Conservation (phyloP, 2,329 filamentous ascomycete genomes). For the Dactylonectria macrodidyma region DNA sequence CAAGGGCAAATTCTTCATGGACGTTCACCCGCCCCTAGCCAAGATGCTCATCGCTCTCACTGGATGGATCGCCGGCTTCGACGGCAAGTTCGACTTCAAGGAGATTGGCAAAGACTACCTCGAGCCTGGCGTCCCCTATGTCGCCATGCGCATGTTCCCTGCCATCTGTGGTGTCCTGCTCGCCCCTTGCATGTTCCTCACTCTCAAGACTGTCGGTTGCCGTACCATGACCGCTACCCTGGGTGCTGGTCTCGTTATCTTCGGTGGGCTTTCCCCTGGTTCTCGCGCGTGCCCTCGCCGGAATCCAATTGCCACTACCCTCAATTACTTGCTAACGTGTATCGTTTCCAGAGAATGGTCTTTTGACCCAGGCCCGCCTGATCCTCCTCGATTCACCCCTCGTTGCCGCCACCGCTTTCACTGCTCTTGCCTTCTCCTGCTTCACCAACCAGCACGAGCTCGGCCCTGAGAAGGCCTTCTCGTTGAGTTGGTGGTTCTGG, state of each 20-base stretch:
- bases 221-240: constrained; percentile 87
- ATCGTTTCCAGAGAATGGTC: constrained; percentile 86
- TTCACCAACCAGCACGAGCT: constrained; percentile 98
- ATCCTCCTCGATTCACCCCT: constrained; percentile 97
- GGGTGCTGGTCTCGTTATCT: constrained; percentile 89
- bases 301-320: not conserved
- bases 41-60: constrained; percentile 97
- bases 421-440: constrained; percentile 88
- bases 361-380: constrained; percentile 93
- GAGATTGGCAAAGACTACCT: constrained; percentile 99
- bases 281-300: not conserved
- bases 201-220: constrained; percentile 91
- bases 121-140: constrained; percentile 94
- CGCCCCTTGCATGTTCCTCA: constrained; percentile 94
- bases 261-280: constrained; percentile 74
- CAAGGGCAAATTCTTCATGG: constrained; percentile 99
- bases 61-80: constrained; percentile 94
- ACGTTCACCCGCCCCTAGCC: constrained; percentile 97
- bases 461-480: constrained; percentile 89
- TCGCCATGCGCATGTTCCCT: constrained; percentile 95
- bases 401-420: constrained; percentile 93
- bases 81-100: constrained; percentile 98
- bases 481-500: constrained; percentile 98
- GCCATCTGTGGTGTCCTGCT: constrained; percentile 90
- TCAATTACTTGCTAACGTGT: constrained; percentile 46